phyloP scores from a whole-genome alignment of 2,329 filamentous ascomycete genomes.

The Claviceps quebecensis region DNA sequence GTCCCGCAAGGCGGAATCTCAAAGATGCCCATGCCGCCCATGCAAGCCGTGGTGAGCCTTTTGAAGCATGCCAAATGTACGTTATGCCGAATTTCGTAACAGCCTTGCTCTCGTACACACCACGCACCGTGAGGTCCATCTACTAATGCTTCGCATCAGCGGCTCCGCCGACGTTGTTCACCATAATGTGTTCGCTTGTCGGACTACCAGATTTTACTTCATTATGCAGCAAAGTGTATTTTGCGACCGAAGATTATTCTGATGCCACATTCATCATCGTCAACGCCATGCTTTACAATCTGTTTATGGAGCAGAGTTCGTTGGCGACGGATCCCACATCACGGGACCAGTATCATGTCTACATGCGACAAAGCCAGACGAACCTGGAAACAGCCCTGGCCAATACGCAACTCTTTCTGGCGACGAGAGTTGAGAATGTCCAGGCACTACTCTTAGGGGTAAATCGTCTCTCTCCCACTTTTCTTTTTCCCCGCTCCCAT shows the following conservation, averaged over 20 bases:
- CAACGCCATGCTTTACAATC: constrained; percentile 33
- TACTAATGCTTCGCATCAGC: constrained; percentile 17
- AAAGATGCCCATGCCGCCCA: constrained; percentile 41
- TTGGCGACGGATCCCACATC: constrained; percentile 18
- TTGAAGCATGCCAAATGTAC: constrained; percentile 34
- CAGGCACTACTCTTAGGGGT: constrained; percentile 46
- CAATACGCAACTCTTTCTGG: constrained; percentile 41
- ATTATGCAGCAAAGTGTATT: constrained; percentile 36
- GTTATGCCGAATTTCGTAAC: neutral
- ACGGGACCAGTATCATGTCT: constrained; percentile 23
- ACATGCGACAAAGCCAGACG: constrained; percentile 27
- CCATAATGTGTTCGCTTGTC: constrained; percentile 34
- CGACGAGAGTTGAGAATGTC: constrained; percentile 39
- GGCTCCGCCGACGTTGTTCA: constrained; percentile 33
- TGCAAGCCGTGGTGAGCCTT: constrained; percentile 32
- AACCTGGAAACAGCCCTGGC: constrained; percentile 37
- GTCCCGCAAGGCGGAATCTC: constrained; percentile 31
- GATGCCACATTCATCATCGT: constrained; percentile 37
- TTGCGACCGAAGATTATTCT: constrained; percentile 35
- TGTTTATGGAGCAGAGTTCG: constrained; percentile 32
- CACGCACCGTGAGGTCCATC: neutral
- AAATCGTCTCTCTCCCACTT: constrained; percentile 11
- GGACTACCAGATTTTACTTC: constrained; percentile 35
- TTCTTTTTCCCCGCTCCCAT: neutral
- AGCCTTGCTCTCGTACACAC: neutral